Conservation (phyloP, 108 stramenopile species). For the Fragilaria crotonensis region DNA sequence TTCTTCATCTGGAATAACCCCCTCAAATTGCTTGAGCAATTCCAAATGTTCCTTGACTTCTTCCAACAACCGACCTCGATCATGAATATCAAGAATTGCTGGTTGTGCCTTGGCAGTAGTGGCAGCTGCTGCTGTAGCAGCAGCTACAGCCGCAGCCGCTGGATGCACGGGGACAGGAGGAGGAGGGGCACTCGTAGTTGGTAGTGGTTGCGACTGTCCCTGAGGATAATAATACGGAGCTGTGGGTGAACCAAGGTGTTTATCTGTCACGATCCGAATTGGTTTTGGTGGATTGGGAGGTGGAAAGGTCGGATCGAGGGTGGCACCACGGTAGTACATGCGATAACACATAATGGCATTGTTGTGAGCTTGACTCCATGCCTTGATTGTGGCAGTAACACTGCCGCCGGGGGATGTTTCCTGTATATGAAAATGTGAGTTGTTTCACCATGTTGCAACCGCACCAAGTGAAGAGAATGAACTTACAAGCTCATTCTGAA, state of each 20-base stretch:
- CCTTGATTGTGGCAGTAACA: neutral
- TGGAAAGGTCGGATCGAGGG: constrained; percentile 36
- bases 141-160: neutral
- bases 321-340: constrained; percentile 42
- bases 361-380: constrained; percentile 38
- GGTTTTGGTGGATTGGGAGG: constrained; percentile 23
- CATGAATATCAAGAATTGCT: constrained; percentile 1
- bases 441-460: too few relatives aligned
- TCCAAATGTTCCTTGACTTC: constrained; percentile 60
- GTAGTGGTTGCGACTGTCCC: neutral
- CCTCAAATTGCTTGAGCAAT: constrained; percentile 51
- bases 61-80: constrained; percentile 22
- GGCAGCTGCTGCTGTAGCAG: constrained; percentile 4
- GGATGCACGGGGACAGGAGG: neutral
- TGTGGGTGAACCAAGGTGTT: constrained; percentile 21
- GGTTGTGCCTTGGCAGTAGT: neutral
- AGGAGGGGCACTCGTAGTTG: neutral
- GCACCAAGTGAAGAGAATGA: neutral
- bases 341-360: constrained; percentile 44
- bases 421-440: too few relatives aligned
- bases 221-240: constrained; percentile 4
- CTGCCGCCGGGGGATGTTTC: constrained; percentile 2
- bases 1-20: constrained; percentile 37
- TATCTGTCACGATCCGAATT: neutral
- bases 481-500: constrained; percentile 31